Evolutionary conservation across 352 stramenopile genomes (phyloP).

Genomic region (Phytophthora pini): DNA sequence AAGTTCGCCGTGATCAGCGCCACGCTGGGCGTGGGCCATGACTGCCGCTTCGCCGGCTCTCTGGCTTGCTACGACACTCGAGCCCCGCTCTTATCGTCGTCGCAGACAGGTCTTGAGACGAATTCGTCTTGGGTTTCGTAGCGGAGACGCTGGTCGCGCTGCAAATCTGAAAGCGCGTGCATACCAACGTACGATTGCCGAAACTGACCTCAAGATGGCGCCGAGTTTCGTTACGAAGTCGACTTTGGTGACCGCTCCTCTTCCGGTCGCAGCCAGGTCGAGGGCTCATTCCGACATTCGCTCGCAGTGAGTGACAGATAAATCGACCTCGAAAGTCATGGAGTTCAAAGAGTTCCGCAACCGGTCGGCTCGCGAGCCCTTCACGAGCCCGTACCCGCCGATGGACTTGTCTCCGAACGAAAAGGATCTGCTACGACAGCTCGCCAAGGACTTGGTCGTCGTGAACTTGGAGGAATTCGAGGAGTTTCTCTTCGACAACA

Average conservation of each 20-base stretch:
- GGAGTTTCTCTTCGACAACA: constrained; percentile 35
- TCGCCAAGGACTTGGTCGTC: constrained; percentile 35
- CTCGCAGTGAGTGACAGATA: constrained; percentile 2
- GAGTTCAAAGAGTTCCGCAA: constrained; percentile 37
- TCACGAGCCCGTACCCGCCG: constrained; percentile 35
- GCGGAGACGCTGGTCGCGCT: constrained; percentile 6
- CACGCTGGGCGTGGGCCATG: neutral
- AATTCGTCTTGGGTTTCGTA: constrained; percentile 20
- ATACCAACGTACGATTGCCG: constrained; percentile 32
- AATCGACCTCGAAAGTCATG: constrained; percentile 19
- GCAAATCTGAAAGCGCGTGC: constrained; percentile 28
- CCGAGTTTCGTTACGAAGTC: no score
- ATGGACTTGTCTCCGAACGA: constrained; percentile 29
- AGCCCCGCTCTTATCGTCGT: constrained; percentile 10
- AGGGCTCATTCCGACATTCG: constrained; percentile 32
- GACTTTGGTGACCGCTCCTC: constrained; percentile 2
- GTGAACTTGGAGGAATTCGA: constrained; percentile 36
- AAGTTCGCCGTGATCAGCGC: no score
- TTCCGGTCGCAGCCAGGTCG: constrained; percentile 10
- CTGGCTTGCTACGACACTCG: constrained; percentile 21
- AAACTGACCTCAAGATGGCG: constrained; percentile 12
- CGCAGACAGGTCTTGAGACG: constrained; percentile 23
- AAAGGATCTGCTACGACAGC: constrained; percentile 27
- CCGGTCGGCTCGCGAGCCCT: constrained; percentile 21
- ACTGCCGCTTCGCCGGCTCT: constrained; percentile 13